These are phyloP conservation scores for Pseudogymnoascus sp. DNA, from an alignment of 2,329 filamentous ascomycete genomes.

Conservation along the genomic window DNA sequence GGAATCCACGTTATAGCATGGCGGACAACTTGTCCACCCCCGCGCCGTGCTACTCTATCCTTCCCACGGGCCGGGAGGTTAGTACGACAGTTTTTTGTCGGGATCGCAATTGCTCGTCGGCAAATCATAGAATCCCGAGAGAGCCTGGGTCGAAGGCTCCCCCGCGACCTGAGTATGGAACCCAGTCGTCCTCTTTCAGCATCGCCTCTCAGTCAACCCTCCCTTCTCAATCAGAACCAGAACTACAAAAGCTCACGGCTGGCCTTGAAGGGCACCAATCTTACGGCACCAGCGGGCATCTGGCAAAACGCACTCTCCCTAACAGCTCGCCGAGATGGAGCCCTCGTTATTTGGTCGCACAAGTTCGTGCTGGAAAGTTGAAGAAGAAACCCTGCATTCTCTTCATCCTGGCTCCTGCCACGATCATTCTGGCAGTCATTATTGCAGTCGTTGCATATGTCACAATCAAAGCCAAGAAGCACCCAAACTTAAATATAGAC, in stretches of 20 bases:
- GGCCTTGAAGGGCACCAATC: background rate
- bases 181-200: background rate
- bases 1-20: constrained; percentile 71
- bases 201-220: background rate
- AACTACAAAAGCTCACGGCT: background rate
- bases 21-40: constrained; percentile 68
- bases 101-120: constrained; percentile 78
- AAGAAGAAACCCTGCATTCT: background rate
- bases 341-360: background rate
- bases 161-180: background rate
- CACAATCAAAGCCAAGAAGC: background rate
- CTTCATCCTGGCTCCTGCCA: background rate
- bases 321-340: background rate
- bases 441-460: background rate
- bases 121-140: constrained; percentile 56
- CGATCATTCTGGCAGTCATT: background rate
- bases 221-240: background rate
- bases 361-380: background rate
- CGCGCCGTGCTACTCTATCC: constrained; percentile 58
- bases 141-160: background rate
- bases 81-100: constrained; percentile 56
- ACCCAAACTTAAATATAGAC: background rate
- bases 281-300: background rate
- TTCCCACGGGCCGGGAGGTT: constrained; percentile 73
- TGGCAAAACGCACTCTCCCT: background rate